Conservation (phyloP, 768 basidiomycete species). For the Podaxis sp. region DNA sequence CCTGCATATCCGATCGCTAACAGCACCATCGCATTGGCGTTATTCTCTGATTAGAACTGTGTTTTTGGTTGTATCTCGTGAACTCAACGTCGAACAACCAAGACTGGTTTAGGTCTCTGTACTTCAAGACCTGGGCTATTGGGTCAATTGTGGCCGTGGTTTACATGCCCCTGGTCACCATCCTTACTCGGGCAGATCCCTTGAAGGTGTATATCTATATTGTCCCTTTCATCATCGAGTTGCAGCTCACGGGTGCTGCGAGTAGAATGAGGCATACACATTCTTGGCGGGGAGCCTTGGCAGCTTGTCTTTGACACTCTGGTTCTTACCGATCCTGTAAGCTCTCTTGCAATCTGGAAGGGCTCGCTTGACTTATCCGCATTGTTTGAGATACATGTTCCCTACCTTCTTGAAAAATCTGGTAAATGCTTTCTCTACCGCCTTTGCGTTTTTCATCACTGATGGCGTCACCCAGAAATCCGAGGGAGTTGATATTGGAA, state of each 20-base stretch:
- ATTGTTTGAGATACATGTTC: slow-evolving; percentile 54
- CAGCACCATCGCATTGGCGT: neutral
- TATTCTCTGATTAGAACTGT: slow-evolving; percentile 55
- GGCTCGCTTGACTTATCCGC: neutral
- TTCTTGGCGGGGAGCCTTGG: slow-evolving; percentile 71
- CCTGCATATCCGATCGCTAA: neutral
- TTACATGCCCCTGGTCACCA: slow-evolving; percentile 71
- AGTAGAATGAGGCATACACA: slow-evolving; percentile 67
- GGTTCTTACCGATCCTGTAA: slow-evolving; percentile 71
- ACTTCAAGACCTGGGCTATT: slow-evolving; percentile 72
- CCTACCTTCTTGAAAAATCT: slow-evolving; percentile 61
- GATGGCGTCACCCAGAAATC: slow-evolving; percentile 37
- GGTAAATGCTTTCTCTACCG: slow-evolving; percentile 36
- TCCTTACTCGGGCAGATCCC: slow-evolving; percentile 58
- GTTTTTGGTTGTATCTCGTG: slow-evolving; percentile 86
- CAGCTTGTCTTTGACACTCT: slow-evolving; percentile 68
- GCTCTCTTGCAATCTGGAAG: slow-evolving; percentile 20
- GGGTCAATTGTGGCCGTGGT: slow-evolving; percentile 62
- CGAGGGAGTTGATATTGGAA: slow-evolving; percentile 63
- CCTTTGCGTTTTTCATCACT: neutral
- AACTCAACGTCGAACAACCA: slow-evolving; percentile 60
- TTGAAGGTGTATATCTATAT: slow-evolving; percentile 45
- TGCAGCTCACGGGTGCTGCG: slow-evolving; percentile 3
- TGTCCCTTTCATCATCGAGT: slow-evolving; percentile 9
- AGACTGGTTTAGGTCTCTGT: slow-evolving; percentile 75